Base-by-base conservation (phyloP, 495 filamentous ascomycete genomes). In the Aspergillus diversus region DNA sequence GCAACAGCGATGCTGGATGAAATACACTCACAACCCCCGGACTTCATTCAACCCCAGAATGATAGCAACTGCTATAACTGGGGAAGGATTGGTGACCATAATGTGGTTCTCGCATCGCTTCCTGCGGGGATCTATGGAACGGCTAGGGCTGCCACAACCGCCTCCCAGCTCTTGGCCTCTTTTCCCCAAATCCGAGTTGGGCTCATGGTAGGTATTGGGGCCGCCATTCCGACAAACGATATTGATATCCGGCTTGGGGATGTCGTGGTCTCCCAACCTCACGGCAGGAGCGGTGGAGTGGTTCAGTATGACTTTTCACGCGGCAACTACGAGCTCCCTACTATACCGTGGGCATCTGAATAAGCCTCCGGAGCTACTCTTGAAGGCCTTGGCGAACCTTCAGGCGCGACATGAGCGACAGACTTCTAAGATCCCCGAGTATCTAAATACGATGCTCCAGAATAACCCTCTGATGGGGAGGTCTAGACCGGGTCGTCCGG, bases 221-320 rank as follows among this genome's bases (percentile, higher is more conserved):
- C 21, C 2, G 21, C 21, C 1, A 27, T 27, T 27, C 21, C 21
- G 21, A 27, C 21, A 27, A 27, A 2, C 2, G 21, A 27, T 27
- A 27, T 27, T 55, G 72, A 81, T 60, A 66, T 77, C 13, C 69
- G 69, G 12, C 71, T 81, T 48, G 80, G 80, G 39, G 75, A 80
- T 68, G 70, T 83, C n/a, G 73, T 79, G 1, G 37, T 39, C 37
- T 8, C 8, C 13, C 37, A 39, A 39, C 37, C 37, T 13, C 37
- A 39, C 13, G 37, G 37, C 8, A 39, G 37, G 8, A 39, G 37
- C 1, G 37, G 37, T 39, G 37, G 37, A 8, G 37, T 39, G 7
- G 13, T 39, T 3, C 37, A 39, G 1, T 39, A 54, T 9, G 33
- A 33, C 27, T 13, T 15, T 33, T 7, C 5, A 39, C 1, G 37